Conservation (phyloP, 2,329 filamentous ascomycete genomes). For the Beauveria pseudobassiana region DNA sequence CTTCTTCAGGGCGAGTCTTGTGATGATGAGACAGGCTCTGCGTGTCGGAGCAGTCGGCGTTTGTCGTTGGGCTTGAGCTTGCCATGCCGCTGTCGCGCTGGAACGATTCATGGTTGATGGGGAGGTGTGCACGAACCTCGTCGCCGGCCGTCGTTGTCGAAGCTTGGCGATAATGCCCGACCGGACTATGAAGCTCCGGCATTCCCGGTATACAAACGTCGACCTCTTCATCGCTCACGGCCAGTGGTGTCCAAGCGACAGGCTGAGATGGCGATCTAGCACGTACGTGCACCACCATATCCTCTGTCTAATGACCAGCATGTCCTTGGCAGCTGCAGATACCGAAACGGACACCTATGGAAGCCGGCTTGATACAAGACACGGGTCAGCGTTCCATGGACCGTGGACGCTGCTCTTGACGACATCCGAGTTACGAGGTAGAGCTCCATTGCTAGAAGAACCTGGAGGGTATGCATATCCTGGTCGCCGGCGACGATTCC, state of each 20-base stretch:
- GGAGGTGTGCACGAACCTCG: constrained; percentile 14
- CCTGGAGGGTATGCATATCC: constrained; percentile 39
- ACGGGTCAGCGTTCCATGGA: constrained; percentile 38
- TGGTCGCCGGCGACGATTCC: constrained; percentile 31
- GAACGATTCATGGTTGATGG: constrained; percentile 4
- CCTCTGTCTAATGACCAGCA: constrained; percentile 29
- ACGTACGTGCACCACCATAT: constrained; percentile 33
- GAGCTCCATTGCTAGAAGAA: constrained; percentile 39
- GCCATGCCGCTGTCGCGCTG: background rate
- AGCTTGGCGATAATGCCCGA: background rate
- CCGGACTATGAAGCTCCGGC: constrained; percentile 18
- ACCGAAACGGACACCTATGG: constrained; percentile 44
- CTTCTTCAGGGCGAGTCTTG: constrained; percentile 9
- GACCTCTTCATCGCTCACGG: constrained; percentile 28
- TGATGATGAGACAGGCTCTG: constrained; percentile 12
- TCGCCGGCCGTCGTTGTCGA: constrained; percentile 3
- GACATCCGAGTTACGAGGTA: constrained; percentile 41
- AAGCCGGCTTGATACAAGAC: constrained; percentile 42
- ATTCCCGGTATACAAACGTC: constrained; percentile 29
- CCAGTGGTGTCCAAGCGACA: constrained; percentile 27
- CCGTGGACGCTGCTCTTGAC: constrained; percentile 38
- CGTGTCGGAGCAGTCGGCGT: background rate
- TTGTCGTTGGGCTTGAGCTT: background rate
- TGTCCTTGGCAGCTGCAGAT: constrained; percentile 32
- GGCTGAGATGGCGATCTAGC: constrained; percentile 28